Percentiles rank a stretch among this genome's conserved stretches.
These are phyloP conservation scores for Letharia lupina DNA, from an alignment of 495 filamentous ascomycete species.

Conservation along the genomic window DNA sequence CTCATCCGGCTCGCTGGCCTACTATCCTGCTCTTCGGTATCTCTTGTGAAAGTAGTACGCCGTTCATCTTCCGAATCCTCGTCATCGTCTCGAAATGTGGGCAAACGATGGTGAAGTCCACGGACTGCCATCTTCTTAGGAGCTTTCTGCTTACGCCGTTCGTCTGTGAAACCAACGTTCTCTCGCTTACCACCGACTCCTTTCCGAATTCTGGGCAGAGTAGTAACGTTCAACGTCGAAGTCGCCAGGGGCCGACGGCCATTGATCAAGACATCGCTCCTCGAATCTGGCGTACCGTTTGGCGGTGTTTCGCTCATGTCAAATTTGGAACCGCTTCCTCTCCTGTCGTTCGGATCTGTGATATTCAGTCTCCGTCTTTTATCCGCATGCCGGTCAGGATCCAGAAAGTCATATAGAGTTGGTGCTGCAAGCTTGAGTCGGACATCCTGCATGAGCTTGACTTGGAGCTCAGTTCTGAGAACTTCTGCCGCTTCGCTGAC, in stretches of 20 bases:
- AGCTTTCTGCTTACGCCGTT: slow-evolving; percentile 53
- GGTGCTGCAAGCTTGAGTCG: slow-evolving; percentile 75
- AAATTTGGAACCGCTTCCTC: slow-evolving; percentile 41
- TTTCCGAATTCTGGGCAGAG: slow-evolving; percentile 67
- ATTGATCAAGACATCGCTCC: slow-evolving; percentile 30
- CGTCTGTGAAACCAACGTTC: slow-evolving; percentile 66
- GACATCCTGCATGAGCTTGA: slow-evolving; percentile 78
- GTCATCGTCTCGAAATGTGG: slow-evolving; percentile 48
- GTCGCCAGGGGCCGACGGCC: slow-evolving; percentile 31
- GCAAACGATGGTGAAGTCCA: slow-evolving; percentile 49
- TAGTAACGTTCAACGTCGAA: slow-evolving; percentile 49
- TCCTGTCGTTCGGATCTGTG: slow-evolving; percentile 53
- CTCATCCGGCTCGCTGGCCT: slow-evolving; percentile 71
- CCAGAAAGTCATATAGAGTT: slow-evolving; percentile 73
- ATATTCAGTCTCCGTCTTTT: slow-evolving; percentile 75
- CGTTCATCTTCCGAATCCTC: slow-evolving; percentile 53
- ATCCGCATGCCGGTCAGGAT: slow-evolving; percentile 64
- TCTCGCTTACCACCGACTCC: slow-evolving; percentile 49
- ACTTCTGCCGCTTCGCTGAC: slow-evolving; percentile 70
- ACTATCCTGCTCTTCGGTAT: slow-evolving; percentile 78
- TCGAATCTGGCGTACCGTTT: slow-evolving; percentile 60
- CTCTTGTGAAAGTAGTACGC: slow-evolving; percentile 51
- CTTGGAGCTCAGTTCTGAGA: slow-evolving; percentile 68
- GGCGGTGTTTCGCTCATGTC: slow-evolving; percentile 46
- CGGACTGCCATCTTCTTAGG: slow-evolving; percentile 45